Conservation (phyloP, 106 monocot species). For the Amphibolis antarctica region DNA sequence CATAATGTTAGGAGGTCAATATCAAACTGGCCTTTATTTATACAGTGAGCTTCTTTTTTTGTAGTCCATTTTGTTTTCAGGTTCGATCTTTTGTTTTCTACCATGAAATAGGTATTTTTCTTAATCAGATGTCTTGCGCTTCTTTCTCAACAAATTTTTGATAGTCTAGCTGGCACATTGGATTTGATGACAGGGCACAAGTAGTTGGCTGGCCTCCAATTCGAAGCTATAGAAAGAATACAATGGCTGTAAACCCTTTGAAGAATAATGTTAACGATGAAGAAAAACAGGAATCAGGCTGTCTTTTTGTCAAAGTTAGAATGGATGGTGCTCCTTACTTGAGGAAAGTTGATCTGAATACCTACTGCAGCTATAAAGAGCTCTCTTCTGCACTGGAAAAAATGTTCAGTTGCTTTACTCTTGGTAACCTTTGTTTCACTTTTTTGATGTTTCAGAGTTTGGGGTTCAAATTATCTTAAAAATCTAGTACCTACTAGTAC, state of each 20-base stretch:
- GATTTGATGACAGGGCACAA: constrained; percentile 34
- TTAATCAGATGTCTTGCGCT: neutral
- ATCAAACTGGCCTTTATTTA: no score
- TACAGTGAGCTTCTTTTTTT: neutral
- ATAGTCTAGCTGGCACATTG: neutral
- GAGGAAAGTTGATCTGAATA: constrained; percentile 54
- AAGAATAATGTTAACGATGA: constrained; percentile 36
- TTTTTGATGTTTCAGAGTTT: neutral
- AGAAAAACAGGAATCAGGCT: constrained; percentile 31
- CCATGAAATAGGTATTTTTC: neutral
- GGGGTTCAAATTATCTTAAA: no score
- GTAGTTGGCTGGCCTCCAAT: constrained; percentile 76
- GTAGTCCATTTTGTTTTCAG: neutral
- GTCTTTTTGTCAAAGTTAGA: constrained; percentile 57
- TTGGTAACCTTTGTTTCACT: constrained; percentile 19
- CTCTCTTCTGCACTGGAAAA: constrained; percentile 49
- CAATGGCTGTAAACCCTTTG: constrained; percentile 31
- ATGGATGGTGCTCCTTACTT: constrained; percentile 71
- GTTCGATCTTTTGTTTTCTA: neutral
- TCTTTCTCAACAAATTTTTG: neutral
- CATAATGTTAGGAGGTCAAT: no score
- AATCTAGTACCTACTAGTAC: no score
- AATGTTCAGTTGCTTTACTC: constrained; percentile 64
- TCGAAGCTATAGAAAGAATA: constrained; percentile 51
- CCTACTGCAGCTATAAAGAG: constrained; percentile 43